Conservation (phyloP, 805 yeast genomes). For the Candida yuanshanica region DNA sequence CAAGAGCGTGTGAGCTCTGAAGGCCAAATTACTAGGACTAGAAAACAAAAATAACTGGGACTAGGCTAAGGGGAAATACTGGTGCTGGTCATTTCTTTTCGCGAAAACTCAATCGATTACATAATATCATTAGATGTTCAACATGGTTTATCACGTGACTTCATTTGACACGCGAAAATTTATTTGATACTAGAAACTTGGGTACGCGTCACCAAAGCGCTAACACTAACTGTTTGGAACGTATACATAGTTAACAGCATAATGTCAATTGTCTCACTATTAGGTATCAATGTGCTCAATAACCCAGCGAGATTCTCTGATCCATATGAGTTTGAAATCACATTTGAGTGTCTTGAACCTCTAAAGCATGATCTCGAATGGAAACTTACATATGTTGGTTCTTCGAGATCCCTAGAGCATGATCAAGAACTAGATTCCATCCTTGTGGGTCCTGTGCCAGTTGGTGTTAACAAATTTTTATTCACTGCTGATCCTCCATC, state of each 20-base stretch:
- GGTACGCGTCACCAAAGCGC: no score
- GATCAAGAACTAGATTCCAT: slow-evolving; percentile 96
- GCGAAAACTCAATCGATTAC: no score
- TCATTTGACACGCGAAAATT: no score
- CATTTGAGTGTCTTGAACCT: slow-evolving; percentile 94
- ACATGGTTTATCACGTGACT: no score
- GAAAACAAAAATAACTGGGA: no score
- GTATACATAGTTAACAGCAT: not conserved
- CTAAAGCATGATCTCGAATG: slow-evolving; percentile 83
- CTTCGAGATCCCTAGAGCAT: slow-evolving; percentile 88
- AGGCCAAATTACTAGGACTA: no score
- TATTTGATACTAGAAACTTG: no score
- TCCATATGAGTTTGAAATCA: slow-evolving; percentile 93
- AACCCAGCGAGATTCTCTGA: slow-evolving; percentile 93
- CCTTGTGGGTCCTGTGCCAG: slow-evolving; percentile 98
- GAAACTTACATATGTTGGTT: slow-evolving; percentile 96
- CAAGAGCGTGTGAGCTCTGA: no score
- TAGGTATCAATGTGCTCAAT: slow-evolving; percentile 87
- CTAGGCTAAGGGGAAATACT: no score
- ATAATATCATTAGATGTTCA: no score
- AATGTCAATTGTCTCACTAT: slow-evolving; percentile 90
- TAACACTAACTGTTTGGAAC: not conserved
- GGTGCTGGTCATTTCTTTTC: no score
- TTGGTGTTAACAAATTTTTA: slow-evolving; percentile 89
- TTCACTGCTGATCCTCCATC: slow-evolving; percentile 96